These are phyloP conservation scores for Candida glucosophila DNA, from an alignment of 1,139 yeast genomes.

Conservation along the genomic window DNA sequence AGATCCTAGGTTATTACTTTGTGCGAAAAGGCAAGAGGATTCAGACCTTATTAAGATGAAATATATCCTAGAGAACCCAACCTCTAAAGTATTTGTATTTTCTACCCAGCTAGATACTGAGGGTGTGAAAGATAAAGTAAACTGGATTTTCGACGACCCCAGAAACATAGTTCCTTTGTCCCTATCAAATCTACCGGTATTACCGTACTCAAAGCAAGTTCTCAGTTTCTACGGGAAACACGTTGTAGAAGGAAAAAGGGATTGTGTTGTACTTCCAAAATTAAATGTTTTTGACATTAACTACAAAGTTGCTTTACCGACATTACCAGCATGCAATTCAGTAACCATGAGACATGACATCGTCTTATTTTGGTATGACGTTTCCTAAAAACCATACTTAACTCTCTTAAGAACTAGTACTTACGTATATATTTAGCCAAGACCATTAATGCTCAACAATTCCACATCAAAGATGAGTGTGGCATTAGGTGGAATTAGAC, in stretches of 20 bases:
- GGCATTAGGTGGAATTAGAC: constrained; percentile 92
- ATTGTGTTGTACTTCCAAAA: constrained; percentile 35
- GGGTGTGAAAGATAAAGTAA: constrained; percentile 9
- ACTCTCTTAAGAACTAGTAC: too few species aligned
- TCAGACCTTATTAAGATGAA: constrained; percentile 6
- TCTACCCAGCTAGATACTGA: constrained; percentile 32
- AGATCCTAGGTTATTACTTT: constrained; percentile 60
- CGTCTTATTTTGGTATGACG: too few species aligned
- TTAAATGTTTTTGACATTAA: constrained; percentile 57
- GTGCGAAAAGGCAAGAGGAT: constrained; percentile 9
- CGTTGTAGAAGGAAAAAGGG: too few species aligned
- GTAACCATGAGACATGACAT: too few species aligned
- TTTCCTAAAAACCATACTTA: too few species aligned
- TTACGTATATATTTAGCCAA: too few species aligned
- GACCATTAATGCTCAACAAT: constrained; percentile 68
- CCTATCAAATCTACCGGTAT: constrained; percentile 38
- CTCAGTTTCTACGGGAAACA: too few species aligned
- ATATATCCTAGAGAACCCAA: constrained; percentile 69
- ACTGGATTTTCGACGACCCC: constrained; percentile 23
- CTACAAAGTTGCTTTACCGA: constrained; percentile 56
- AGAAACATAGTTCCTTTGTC: constrained; percentile 19
- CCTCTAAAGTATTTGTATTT: constrained; percentile 59
- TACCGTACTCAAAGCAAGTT: constrained; percentile 44
- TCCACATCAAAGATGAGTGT: constrained; percentile 91
- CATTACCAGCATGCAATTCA: too few species aligned